These are phyloP conservation scores for Exophiala sp. DNA, from an alignment of 2,329 filamentous ascomycete genomes.

Conservation along the genomic window DNA sequence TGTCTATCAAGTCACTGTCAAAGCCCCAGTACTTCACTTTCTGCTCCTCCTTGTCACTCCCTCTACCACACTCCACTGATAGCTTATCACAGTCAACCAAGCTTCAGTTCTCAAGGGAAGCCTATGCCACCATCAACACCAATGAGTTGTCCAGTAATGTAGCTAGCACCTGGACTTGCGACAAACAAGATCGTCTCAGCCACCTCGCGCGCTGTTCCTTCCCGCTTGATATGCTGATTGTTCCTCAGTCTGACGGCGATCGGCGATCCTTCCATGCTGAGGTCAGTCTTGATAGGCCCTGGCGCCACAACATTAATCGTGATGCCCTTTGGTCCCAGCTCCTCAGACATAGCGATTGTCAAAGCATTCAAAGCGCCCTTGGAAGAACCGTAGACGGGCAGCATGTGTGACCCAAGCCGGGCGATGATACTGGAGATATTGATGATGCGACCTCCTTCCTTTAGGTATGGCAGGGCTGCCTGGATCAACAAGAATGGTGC, in stretches of 20 bases:
- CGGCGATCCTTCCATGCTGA: conserved; percentile 52
- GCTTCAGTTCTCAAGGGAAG: conserved; percentile 11
- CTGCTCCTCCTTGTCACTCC: too few relatives aligned
- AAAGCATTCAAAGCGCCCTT: conserved; percentile 61
- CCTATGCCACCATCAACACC: conserved; percentile 43
- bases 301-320: conserved; percentile 52
- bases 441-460: conserved; percentile 48
- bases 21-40: too few relatives aligned
- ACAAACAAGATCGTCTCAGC: conserved; percentile 48
- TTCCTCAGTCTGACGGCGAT: conserved; percentile 43
- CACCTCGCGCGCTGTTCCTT: conserved; percentile 50
- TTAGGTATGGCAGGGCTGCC: conserved; percentile 53
- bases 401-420: conserved; percentile 18
- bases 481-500: conserved; percentile 53
- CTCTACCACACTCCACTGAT: too few relatives aligned
- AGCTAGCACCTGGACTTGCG: conserved; percentile 35
- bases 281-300: conserved; percentile 54
- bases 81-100: not conserved
- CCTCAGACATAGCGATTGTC: conserved; percentile 54
- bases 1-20: too few relatives aligned
- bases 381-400: conserved; percentile 48
- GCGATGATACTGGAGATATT: conserved; percentile 34
- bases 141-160: conserved; percentile 50
- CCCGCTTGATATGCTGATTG: conserved; percentile 45
- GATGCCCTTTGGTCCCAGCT: conserved; percentile 49